Evolutionary conservation across 2,329 filamentous ascomycete genomes (phyloP), one percentile per base, ranked within the genome.

Genomic region (Exophiala alcalophila): DNA sequence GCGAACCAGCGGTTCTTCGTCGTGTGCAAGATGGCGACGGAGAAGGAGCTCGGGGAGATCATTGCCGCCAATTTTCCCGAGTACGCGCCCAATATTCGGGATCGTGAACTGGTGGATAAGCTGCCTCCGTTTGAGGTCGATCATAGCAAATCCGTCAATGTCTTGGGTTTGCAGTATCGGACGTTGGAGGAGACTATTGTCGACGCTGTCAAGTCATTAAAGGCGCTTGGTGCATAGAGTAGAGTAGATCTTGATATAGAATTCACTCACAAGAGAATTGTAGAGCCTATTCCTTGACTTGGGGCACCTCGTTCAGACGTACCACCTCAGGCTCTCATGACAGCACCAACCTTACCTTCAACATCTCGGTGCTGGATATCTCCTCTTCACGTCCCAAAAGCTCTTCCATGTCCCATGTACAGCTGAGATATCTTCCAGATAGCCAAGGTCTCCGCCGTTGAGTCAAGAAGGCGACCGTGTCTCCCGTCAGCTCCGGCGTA

Each of bases 161-260:
- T 70, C 5, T 52, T 71, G 47, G 67, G 65, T 5, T 47, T 70
- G 19, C 56, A 64, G 32, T 71, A 69, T 52, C 55, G 50, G 14
- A 34, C 57, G 15, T 44, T 68, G 30, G 62, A 65, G 44, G 53
- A 66, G 26, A 60, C 62, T 1, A 52, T 68, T 31, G 55, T 55
- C 20, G 65, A 68, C 26, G 63, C 65, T 5, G 59, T 66, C 12
- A 77, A 77, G 63, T 81, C 76, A 20, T 61, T 88, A 56, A 73
- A 83, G 60, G 65, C 63, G 20, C 69, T 74, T 24, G 72, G 72
- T 0, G 65, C 70, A 15, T 49, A 34, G 20, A 32, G 23, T 19
- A 12, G 23, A n/a, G 11, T 25, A 21, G n/a, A n/a, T n/a, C n/a
- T n/a, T n/a, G n/a, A n/a, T n/a, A n/a, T n/a, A n/a, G n/a, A n/a